Conservation (phyloP, 2,329 filamentous ascomycete genomes). For the Colletotrichum destructivum region DNA sequence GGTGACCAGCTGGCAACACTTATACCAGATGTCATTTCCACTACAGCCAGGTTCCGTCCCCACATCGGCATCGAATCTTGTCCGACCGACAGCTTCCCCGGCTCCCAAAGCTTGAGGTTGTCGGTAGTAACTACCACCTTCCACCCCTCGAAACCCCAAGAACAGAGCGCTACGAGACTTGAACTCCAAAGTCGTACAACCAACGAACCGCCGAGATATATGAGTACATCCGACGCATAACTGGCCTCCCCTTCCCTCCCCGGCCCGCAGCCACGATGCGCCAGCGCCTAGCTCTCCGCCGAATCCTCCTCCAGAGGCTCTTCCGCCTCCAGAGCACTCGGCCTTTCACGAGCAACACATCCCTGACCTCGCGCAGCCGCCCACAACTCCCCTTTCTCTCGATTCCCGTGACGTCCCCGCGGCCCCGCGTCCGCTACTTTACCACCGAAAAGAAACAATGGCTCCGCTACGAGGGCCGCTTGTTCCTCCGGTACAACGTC, state of each 20-base stretch:
- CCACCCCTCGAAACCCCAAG: neutral
- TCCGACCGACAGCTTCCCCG: neutral
- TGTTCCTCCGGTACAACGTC: conserved; percentile 78
- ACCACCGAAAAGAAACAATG: conserved; percentile 84
- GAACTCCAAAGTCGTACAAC: neutral
- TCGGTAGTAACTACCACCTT: neutral
- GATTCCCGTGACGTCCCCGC: conserved; percentile 58
- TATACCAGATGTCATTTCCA: neutral
- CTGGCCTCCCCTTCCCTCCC: neutral
- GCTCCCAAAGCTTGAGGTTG: conserved; percentile 8
- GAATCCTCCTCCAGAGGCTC: conserved; percentile 48
- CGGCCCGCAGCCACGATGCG: conserved; percentile 52
- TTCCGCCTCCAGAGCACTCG: conserved; percentile 40
- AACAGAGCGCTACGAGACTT: neutral
- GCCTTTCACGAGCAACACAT: conserved; percentile 42
- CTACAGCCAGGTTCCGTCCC: neutral
- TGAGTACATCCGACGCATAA: neutral
- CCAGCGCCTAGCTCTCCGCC: conserved; percentile 55
- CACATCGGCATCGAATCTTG: conserved; percentile 7
- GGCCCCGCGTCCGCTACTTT: conserved; percentile 77
- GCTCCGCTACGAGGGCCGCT: conserved; percentile 78
- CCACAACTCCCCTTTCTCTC: conserved; percentile 68
- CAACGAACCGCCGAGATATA: neutral
- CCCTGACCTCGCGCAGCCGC: conserved; percentile 52
- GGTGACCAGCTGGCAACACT: too few species aligned